These are phyloP conservation scores for Penicillium sclerotigenum DNA, from an alignment of 2,329 filamentous ascomycete genomes.

Conservation along the genomic window DNA sequence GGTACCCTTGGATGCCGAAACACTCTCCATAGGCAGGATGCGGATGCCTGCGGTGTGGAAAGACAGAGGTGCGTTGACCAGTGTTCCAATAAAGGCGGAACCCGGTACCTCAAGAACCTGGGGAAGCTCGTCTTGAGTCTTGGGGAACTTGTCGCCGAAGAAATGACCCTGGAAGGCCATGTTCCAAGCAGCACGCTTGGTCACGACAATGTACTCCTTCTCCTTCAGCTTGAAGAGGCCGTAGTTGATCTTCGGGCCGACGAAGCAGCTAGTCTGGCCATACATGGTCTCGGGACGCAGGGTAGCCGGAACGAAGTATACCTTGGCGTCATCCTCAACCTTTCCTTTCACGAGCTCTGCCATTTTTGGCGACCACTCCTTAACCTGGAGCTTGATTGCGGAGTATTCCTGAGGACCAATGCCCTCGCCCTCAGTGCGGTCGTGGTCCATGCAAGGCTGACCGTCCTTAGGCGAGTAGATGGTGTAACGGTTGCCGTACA, in stretches of 20 bases:
- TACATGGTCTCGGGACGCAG: slow-evolving; percentile 98
- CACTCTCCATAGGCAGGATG: slow-evolving; percentile 91
- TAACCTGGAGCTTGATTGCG: slow-evolving; percentile 83
- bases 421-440: slow-evolving; percentile 75
- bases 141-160: slow-evolving; percentile 51
- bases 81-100: slow-evolving; percentile 78
- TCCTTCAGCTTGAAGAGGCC: slow-evolving; percentile 78
- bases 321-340: slow-evolving; percentile 71
- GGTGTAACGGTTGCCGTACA: slow-evolving; percentile 89
- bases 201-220: slow-evolving; percentile 80
- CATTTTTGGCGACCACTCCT: slow-evolving; percentile 80
- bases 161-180: slow-evolving; percentile 94
- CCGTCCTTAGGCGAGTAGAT: slow-evolving; percentile 89
- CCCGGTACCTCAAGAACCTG: slow-evolving; percentile 73
- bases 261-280: slow-evolving; percentile 93
- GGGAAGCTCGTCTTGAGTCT: slow-evolving; percentile 67
- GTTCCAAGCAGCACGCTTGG: slow-evolving; percentile 80
- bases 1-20: slow-evolving; percentile 89
- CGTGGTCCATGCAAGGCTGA: slow-evolving; percentile 84
- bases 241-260: slow-evolving; percentile 84
- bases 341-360: slow-evolving; percentile 70
- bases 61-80: slow-evolving; percentile 85
- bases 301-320: slow-evolving; percentile 89
- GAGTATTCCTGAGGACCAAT: slow-evolving; percentile 88
- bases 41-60: slow-evolving; percentile 78